Base-by-base conservation (phyloP, 1,284 basidiomycete species). In the Austroboletus niveus region DNA sequence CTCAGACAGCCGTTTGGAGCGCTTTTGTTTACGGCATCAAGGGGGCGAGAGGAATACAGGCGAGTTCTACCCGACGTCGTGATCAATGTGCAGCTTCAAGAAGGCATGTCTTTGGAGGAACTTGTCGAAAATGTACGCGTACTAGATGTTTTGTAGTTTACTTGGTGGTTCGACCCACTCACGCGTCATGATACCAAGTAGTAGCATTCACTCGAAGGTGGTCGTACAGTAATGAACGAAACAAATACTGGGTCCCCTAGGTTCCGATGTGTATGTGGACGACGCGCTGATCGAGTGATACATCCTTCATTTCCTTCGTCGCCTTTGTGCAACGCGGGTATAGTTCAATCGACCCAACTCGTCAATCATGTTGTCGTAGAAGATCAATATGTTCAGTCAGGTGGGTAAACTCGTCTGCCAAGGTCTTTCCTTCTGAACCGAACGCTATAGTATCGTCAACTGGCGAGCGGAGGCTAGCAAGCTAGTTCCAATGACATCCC, bases 301-400 rank as follows among this genome's bases (percentile, higher is more conserved):
- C 22, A 24, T 24, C 22, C 22, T 24, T 24, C 22, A 24, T 24
- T 17, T 24, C 22, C 22, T 24, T 24, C 22, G 22, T 5, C 22
- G 5, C 22, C 22, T 24, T 17, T 24, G 22, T 24, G 22, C 22
- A 24, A 24, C 22, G 22, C 22, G 22, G 22, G 5, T 24, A 24
- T 24, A 24, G 22, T 24, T 5, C 22, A 24, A 24, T 24, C 22
- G 22, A 24, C 22, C 3, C 22, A 24, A 24, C 22, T 24, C 4
- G 22, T 24, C 22, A 24, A 24, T 24, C 22, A 24, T 24, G 2
- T 24, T 5, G 5, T 83, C 84, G 54, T 68, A 67, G 17, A 92
- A 56, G 63, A 94, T 84, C 22, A 24, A 24, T 24, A 2, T 5
- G 22, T 4, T 24, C 22, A 24, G 22, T 24, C 22, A 24, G 22